phyloP scores from a whole-genome alignment of 2,329 filamentous ascomycete genomes.

The Paracoccidioides brasiliensis region DNA sequence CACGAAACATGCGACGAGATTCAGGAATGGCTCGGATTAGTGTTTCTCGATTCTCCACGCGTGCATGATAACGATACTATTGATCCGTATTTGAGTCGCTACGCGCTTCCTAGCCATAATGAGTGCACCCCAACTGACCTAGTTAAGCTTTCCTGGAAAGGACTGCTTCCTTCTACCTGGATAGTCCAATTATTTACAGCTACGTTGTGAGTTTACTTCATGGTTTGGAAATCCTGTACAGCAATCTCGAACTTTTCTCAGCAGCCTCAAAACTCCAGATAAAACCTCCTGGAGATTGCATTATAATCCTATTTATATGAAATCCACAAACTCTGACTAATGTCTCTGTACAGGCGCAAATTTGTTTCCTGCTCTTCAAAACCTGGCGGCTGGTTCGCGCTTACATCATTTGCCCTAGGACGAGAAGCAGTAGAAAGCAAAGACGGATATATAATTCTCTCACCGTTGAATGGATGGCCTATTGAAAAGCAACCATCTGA shows the following conservation, averaged over 20 bases:
- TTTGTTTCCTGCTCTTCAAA: constrained; percentile 1
- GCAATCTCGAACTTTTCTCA: background rate
- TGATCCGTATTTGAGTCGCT: constrained; percentile 34
- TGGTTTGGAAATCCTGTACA: background rate
- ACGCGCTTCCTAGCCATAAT: constrained; percentile 24
- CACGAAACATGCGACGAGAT: constrained; percentile 48
- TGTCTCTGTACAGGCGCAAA: constrained; percentile 1
- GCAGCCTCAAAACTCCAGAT: too few relatives aligned
- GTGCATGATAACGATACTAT: constrained; percentile 25
- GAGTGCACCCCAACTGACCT: constrained; percentile 15
- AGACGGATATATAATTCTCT: constrained; percentile 28
- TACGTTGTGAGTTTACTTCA: constrained; percentile 22
- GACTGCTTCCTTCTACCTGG: constrained; percentile 29
- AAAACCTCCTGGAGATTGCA: too few relatives aligned
- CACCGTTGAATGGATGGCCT: constrained; percentile 4
- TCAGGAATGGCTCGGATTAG: constrained; percentile 50
- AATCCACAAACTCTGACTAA: background rate
- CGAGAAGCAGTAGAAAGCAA: constrained; percentile 27
- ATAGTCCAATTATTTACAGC: constrained; percentile 24
- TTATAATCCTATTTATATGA: too few relatives aligned
- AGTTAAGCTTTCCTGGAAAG: constrained; percentile 31
- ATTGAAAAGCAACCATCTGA: background rate
- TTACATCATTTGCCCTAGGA: constrained; percentile 22
- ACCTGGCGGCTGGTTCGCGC: constrained; percentile 21
- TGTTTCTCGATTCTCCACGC: constrained; percentile 34